Evolutionary conservation across 2,329 filamentous ascomycete genomes (phyloP), one percentile per base, ranked within the genome.

Genomic region (Septoria petroselini): DNA sequence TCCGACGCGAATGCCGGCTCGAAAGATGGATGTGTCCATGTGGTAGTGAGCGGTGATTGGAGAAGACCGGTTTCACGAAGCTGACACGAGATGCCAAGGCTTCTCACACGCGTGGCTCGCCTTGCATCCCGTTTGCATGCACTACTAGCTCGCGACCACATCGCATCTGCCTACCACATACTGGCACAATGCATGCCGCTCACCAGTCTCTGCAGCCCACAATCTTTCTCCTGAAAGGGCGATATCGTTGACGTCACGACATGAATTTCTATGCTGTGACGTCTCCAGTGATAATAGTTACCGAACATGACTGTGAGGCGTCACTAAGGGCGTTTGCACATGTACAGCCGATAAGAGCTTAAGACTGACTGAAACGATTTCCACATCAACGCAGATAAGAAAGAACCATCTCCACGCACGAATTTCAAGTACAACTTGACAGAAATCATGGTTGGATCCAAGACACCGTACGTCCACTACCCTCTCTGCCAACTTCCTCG

Each of bases 241-340:
- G n/a, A 41, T 37, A 19, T 48, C 45, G 30, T 33, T 48, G 35
- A 48, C 45, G 45, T 34, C 45, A 34, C 19, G 35, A 48, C 9
- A 48, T n/a, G 3, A 27, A 2, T n/a, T 18, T 11, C 19, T 17
- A 17, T 17, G 30, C 6, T n/a, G 33, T 45, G 42, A 45, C 33
- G 33, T 38, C 33, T 12, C 8, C 27, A 21, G 17, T 38, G 42
- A 18, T 35, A 45, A 45, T 19, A 17, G 17, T 29, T 35, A 45
- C 42, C 42, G 14, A 15, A 45, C 15, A 45, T 38, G 7, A 14
- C 7, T n/a, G 8, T 1, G 12, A 18, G 21, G 23, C 31, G 33
- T 38, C 31, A 35, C 23, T 17, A 27, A 14, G 3, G 21, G 9
- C n/a, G 18, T 1, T 23, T 15, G 31, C 19, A 37, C 29, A 23